A percentile compares a stretch with the other conserved stretches of the same genome.
Evolutionary conservation across 2,329 filamentous ascomycete genomes (phyloP).

Genomic region (Aspergillus pseudoviridinutans): DNA sequence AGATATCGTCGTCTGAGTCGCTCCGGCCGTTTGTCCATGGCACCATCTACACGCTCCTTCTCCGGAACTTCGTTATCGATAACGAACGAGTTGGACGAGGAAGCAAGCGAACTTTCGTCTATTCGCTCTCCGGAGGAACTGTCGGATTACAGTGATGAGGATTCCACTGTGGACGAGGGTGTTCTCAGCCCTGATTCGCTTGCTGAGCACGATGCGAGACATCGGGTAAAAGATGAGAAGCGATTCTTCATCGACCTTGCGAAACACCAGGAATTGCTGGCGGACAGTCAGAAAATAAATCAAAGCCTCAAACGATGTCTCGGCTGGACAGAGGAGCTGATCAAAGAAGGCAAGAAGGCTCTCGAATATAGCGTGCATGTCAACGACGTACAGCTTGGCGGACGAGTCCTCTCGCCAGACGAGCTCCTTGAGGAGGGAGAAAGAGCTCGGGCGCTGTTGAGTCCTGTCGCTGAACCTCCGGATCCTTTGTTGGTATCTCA

Average conservation of each 20-base stretch:
- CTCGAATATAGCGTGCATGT: constrained; percentile 75
- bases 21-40: constrained; percentile 67
- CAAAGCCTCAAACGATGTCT: constrained; percentile 87
- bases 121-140: constrained; percentile 30
- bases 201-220: constrained; percentile 41
- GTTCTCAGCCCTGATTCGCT: constrained; percentile 32
- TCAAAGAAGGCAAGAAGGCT: constrained; percentile 82
- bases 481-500: not conserved
- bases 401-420: constrained; percentile 69
- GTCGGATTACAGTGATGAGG: constrained; percentile 39
- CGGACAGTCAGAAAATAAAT: constrained; percentile 93
- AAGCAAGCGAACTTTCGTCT: constrained; percentile 27
- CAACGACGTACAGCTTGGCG: constrained; percentile 76
- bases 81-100: constrained; percentile 43
- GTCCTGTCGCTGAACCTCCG: constrained; percentile 15
- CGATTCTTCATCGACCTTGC: constrained; percentile 78
- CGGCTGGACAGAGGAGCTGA: constrained; percentile 83
- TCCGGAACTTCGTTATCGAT: constrained; percentile 44
- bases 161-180: constrained; percentile 36
- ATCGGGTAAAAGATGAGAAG: constrained; percentile 73
- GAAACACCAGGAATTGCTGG: constrained; percentile 81
- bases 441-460: constrained; percentile 30
- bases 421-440: constrained; percentile 47
- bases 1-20: constrained; percentile 82
- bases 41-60: constrained; percentile 44